Base-by-base conservation (phyloP, 805 yeast species). In the Wickerhamiella occidentalis region DNA sequence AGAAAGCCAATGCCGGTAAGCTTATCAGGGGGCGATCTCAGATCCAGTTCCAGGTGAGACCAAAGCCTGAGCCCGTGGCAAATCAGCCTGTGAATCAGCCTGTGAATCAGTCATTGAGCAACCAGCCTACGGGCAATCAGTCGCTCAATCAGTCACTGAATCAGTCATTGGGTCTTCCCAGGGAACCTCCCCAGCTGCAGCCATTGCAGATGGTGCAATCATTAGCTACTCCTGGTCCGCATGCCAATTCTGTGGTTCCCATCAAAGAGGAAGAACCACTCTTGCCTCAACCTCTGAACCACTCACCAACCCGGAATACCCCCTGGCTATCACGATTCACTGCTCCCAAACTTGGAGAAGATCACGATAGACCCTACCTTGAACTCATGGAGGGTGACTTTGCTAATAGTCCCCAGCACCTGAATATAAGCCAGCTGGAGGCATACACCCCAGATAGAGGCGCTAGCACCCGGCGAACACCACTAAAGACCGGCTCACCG, bases 361-460 rank as follows among this genome's bases (percentile, higher is more conserved):
- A 49, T n/a, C 33, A 25, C 11, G 52, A 49, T 12, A 19, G 40
- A 48, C 52, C 49, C 6, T 49, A 45, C 35, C 42, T 40, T 11
- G 52, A 49, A 22, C 37, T 44, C 12, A 43, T 49, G 17, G 52
- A 49, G 15, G 25, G 38, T 4, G 52, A 49, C 15, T 49, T 30
- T 40, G 48, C 30, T 2, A 15, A n/a, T 7, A 44, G 46, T 42
- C 52, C 52, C 6, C 36, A 40, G 29, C 45, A 46, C 22, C 25
- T 19, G 30, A 36, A 38, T 6, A 69, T 72, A 26, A 75, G 79
- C n/a, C 64, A 62, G 51, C 61, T 76, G 54, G 83, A 78, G 56
- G 80, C 82, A 3, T 76, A 75, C 55, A 78, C 85, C 0, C 83
- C 83, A 2, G 83, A 77, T 53, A 61, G 83, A 35, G 80, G 80